Conservation (phyloP, 2,329 filamentous ascomycete species). For the Periglandula ipomoeae region DNA sequence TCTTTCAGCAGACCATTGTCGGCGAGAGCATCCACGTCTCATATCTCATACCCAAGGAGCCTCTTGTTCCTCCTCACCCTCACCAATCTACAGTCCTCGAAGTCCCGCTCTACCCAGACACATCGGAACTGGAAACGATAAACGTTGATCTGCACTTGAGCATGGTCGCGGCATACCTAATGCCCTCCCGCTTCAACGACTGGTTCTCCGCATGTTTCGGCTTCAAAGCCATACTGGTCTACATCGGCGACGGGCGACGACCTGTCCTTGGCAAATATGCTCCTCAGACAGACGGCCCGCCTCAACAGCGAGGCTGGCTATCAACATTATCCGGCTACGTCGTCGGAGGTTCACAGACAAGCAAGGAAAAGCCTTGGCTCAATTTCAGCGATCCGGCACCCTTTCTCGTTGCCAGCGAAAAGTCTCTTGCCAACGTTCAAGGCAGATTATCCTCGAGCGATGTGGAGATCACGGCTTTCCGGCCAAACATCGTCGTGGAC, state of each 20-base stretch:
- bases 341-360: slow-evolving; percentile 8
- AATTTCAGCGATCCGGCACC: slow-evolving; percentile 69
- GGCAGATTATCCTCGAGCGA: slow-evolving; percentile 39
- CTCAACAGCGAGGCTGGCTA: slow-evolving; percentile 24
- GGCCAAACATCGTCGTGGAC: slow-evolving; percentile 63
- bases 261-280: slow-evolving; percentile 49
- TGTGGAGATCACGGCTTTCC: slow-evolving; percentile 59
- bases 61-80: slow-evolving; percentile 28
- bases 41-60: slow-evolving; percentile 30
- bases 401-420: slow-evolving; percentile 61
- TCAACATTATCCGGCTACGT: slow-evolving; percentile 26
- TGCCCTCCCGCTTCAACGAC: slow-evolving; percentile 48
- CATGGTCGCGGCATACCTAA: slow-evolving; percentile 48
- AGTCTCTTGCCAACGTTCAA: slow-evolving; percentile 60
- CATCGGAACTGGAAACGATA: slow-evolving; percentile 34
- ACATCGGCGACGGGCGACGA: slow-evolving; percentile 53
- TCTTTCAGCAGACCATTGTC: slow-evolving; percentile 53
- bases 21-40: slow-evolving; percentile 30
- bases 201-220: slow-evolving; percentile 64
- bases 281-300: slow-evolving; percentile 22
- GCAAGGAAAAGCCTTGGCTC: slow-evolving; percentile 38
- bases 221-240: slow-evolving; percentile 51
- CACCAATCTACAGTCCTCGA: slow-evolving; percentile 32
- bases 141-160: slow-evolving; percentile 52
- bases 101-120: slow-evolving; percentile 48